Percentiles rank a stretch among this genome's conserved stretches.
These are phyloP conservation scores for Cystobasidiopsis lactophilus DNA, from an alignment of 768 basidiomycete species.

Conservation along the genomic window DNA sequence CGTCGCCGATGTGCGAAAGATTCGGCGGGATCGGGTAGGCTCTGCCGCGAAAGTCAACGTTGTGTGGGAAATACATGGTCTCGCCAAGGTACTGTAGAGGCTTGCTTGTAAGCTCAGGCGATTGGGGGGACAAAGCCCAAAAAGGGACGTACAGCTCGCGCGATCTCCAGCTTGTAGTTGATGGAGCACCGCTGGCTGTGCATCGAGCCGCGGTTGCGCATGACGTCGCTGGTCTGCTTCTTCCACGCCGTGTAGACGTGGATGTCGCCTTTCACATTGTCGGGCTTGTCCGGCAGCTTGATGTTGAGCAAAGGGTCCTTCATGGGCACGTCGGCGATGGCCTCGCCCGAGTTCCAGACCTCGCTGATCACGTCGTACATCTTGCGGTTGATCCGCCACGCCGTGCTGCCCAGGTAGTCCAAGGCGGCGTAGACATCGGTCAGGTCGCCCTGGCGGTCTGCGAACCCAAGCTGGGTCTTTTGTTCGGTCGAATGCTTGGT, in stretches of 20 bases:
- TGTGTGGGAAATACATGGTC: conserved; percentile 77
- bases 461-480: conserved; percentile 47
- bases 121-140: not conserved
- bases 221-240: not conserved
- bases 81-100: conserved; percentile 68
- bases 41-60: conserved; percentile 89
- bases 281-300: conserved; percentile 40
- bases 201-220: not conserved
- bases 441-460: conserved; percentile 48
- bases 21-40: conserved; percentile 94
- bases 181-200: conserved; percentile 56
- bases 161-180: conserved; percentile 94
- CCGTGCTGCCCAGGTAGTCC: conserved; percentile 69
- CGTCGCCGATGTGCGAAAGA: conserved; percentile 85
- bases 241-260: not conserved
- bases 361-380: conserved; percentile 50
- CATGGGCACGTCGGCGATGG: conserved; percentile 66
- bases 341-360: conserved; percentile 71
- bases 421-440: conserved; percentile 71
- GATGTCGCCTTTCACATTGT: conserved; percentile 15
- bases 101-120: conserved; percentile 2
- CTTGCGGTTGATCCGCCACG: conserved; percentile 66
- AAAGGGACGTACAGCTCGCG: conserved; percentile 44
- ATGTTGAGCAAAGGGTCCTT: conserved; percentile 34
- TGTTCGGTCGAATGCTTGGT: conserved; percentile 77